These are phyloP conservation scores for Discostella pseudostelligera DNA, from an alignment of 108 stramenopile species.

Conservation along the genomic window DNA sequence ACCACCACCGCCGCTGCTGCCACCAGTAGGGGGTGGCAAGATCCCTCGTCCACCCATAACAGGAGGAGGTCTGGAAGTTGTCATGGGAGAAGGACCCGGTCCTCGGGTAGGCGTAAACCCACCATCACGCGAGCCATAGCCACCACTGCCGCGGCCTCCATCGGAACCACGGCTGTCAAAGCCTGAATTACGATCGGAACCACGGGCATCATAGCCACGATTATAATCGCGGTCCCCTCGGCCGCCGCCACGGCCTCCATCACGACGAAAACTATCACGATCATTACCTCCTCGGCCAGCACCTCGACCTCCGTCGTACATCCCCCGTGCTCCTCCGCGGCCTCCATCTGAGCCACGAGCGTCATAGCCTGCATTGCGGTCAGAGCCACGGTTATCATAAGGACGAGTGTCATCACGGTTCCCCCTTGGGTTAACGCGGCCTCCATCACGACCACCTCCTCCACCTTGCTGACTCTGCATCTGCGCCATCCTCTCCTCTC, in stretches of 20 bases:
- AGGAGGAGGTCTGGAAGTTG: constrained; percentile 41
- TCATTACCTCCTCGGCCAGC: constrained; percentile 18
- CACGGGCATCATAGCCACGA: too few species aligned
- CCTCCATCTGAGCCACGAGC: constrained; percentile 3
- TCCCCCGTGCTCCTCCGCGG: constrained; percentile 24
- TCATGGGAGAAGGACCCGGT: constrained; percentile 2
- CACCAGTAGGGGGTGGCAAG: constrained; percentile 50
- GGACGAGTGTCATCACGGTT: constrained; percentile 30
- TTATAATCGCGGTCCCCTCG: too few species aligned
- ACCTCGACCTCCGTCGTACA: constrained; percentile 25
- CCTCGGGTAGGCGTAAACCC: constrained; percentile 1
- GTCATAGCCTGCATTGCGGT: constrained; percentile 16
- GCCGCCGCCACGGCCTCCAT: neutral
- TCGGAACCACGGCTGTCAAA: neutral
- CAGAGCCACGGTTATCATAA: constrained; percentile 25
- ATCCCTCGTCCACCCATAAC: constrained; percentile 54
- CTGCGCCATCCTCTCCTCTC: constrained; percentile 65
- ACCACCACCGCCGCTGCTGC: constrained; percentile 16
- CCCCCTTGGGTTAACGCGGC: constrained; percentile 43
- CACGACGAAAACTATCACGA: constrained; percentile 3
- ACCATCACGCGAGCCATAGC: neutral
- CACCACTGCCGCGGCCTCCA: constrained; percentile 15
- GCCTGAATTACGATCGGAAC: too few species aligned
- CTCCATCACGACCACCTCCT: constrained; percentile 13
- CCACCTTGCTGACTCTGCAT: constrained; percentile 59